Evolutionary conservation across 768 basidiomycete genomes (phyloP).

Genomic region (Hygrocybe coccinea): DNA sequence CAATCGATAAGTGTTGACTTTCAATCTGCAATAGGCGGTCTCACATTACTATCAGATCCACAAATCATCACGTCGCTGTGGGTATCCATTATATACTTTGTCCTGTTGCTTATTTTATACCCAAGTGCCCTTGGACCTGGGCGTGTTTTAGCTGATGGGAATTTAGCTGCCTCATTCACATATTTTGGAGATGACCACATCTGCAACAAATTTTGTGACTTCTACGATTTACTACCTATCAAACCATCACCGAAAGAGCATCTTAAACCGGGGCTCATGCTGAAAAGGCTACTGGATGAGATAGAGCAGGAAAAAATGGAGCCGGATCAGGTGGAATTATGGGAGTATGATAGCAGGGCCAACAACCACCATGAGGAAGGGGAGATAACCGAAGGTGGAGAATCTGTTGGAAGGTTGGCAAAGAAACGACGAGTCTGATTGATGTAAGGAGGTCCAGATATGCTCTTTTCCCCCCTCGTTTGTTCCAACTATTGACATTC

Average conservation of each 20-base stretch:
- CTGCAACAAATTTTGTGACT: slow-evolving; percentile 7
- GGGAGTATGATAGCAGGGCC: neutral
- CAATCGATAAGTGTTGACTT: neutral
- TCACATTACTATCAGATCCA: slow-evolving; percentile 4
- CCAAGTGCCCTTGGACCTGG: neutral
- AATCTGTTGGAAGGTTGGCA: neutral
- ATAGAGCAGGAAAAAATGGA: neutral
- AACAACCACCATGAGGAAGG: neutral
- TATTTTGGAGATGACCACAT: neutral
- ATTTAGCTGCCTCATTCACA: neutral
- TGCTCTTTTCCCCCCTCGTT: no score
- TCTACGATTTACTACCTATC: neutral
- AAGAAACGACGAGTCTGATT: neutral
- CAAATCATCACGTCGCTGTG: slow-evolving; percentile 7
- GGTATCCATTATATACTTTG: neutral
- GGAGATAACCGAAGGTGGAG: neutral
- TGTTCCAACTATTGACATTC: no score
- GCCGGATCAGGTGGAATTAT: neutral
- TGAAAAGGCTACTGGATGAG: neutral
- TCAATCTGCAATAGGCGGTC: slow-evolving; percentile 1
- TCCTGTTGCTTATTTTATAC: neutral
- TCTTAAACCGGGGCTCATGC: no score
- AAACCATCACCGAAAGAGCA: no score
- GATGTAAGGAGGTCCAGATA: no score
- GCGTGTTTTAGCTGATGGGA: slow-evolving; percentile 3